Conservation (phyloP, 768 basidiomycete species). For the Trametes sanguinea region DNA sequence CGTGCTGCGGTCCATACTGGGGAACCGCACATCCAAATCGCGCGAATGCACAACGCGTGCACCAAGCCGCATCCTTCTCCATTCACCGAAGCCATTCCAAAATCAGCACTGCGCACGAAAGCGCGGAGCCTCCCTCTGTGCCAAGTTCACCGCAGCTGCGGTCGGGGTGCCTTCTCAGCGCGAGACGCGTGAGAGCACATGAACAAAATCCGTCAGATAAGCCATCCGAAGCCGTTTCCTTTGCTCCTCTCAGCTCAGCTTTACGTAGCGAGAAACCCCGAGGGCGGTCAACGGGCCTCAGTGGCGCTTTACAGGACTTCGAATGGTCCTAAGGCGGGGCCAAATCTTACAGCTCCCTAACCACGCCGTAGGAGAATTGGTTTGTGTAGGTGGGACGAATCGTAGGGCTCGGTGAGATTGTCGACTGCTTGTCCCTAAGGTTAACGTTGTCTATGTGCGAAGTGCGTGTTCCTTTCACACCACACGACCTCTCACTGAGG, state of each 20-base stretch:
- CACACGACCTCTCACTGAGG: too few relatives aligned
- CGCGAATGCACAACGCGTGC: too few relatives aligned
- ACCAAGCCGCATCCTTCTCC: not conserved
- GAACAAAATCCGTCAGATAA: not conserved
- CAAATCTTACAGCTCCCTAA: too few relatives aligned
- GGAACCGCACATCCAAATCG: too few relatives aligned
- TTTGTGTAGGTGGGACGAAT: too few relatives aligned
- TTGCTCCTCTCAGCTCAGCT: constrained; percentile 6
- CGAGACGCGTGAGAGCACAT: constrained; percentile 7
- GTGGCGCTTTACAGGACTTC: not conserved
- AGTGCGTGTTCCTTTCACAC: too few relatives aligned
- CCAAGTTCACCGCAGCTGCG: not conserved
- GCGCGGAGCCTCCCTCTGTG: not conserved
- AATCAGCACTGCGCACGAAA: too few relatives aligned
- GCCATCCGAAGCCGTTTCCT: constrained; percentile 5
- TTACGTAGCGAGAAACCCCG: constrained; percentile 6
- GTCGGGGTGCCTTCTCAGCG: not conserved
- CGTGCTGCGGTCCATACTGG: too few relatives aligned
- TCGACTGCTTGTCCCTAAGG: too few relatives aligned
- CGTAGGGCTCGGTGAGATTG: too few relatives aligned
- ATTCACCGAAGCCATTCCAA: constrained; percentile 5
- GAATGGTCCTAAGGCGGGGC: not conserved
- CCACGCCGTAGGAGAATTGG: too few relatives aligned
- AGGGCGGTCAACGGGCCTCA: constrained; percentile 4
- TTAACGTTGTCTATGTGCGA: too few relatives aligned